Evolutionary conservation across 495 filamentous ascomycete genomes (phyloP), one percentile per base, ranked within the genome.

Genomic region (Wilcoxina mikolae): DNA sequence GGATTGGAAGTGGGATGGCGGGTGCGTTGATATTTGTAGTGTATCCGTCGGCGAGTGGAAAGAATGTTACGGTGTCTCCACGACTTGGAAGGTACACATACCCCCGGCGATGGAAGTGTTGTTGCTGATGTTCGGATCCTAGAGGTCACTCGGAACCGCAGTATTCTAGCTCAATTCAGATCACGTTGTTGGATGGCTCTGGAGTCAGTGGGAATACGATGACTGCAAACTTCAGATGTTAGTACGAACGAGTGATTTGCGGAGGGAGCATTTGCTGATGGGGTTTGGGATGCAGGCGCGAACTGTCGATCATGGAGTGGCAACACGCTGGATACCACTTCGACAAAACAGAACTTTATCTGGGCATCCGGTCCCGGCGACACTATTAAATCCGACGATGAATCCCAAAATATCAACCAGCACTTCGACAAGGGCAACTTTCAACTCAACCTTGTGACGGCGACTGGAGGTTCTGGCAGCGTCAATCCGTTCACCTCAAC

Each of bases 1-100:
- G 81, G 5, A 79, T 81, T 39, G 83, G 83, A 12, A 58, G 53
- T 0, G 57, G 59, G 26, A 87, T 87, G 83, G 59, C 65, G 1
- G 78, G 74, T 15, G 69, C 83, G 15, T 79, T 78, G 57, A 83
- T 88, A 28, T 85, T 85, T 57, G 64, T 87, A 27, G 74, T 84
- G 57, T 86, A 85, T 65, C 66, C 76, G 17, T 64, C 78, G 56
- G 76, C 78, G 3, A 57, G 58, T 7, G 76, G 75, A 17, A 50
- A 15, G n/a, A 78, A 83, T 57, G 71, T 85, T 59, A 87, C 83
- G 0, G 55, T 84, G 44, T 85, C 82, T 18, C 74, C 80, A 2
- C 75, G 83, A n/a, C 64, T 66, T 22, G 77, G 76, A 17, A 66
- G 61, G 60, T 62, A 56, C 3, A 59, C 31, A 26, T 38, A 50